Conservation (phyloP, 352 stramenopile species). For the Phytophthora cactorum region DNA sequence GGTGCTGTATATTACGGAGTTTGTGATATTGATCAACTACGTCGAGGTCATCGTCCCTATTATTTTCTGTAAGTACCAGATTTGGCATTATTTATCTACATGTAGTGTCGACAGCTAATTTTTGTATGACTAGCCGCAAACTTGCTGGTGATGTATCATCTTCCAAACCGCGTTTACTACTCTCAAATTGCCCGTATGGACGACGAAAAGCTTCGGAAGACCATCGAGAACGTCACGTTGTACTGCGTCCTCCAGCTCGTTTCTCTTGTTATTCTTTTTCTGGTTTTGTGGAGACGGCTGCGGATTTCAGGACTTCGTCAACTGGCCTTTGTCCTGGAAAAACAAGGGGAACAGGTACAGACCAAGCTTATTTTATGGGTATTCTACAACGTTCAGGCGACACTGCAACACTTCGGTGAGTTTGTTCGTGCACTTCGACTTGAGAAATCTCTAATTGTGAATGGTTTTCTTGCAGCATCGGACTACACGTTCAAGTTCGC, state of each 20-base stretch:
- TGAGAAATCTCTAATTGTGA: background rate
- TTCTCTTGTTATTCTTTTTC: slow-evolving; percentile 39
- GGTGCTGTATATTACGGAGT: slow-evolving; percentile 52
- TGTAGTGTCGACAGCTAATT: background rate
- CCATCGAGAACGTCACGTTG: slow-evolving; percentile 31
- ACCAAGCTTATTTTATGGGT: slow-evolving; percentile 51
- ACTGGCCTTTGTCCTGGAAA: slow-evolving; percentile 49
- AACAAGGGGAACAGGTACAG: slow-evolving; percentile 42
- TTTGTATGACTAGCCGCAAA: slow-evolving; percentile 23
- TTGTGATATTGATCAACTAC: slow-evolving; percentile 49
- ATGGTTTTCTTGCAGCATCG: slow-evolving; percentile 12
- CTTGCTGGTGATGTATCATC: slow-evolving; percentile 30
- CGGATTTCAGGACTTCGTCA: slow-evolving; percentile 33
- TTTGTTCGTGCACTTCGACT: background rate
- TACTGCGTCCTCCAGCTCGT: slow-evolving; percentile 48
- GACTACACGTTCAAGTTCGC: slow-evolving; percentile 43
- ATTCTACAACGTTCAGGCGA: slow-evolving; percentile 39
- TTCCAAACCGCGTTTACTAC: slow-evolving; percentile 44
- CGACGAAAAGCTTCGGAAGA: slow-evolving; percentile 9
- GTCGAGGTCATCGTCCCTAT: slow-evolving; percentile 47
- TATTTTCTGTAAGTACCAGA: slow-evolving; percentile 42
- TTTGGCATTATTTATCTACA: background rate
- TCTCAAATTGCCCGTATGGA: slow-evolving; percentile 31
- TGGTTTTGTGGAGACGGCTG: slow-evolving; percentile 28
- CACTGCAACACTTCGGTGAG: slow-evolving; percentile 41